These are phyloP conservation scores for Candida insectalens DNA, from an alignment of 805 yeast species.

Conservation along the genomic window DNA sequence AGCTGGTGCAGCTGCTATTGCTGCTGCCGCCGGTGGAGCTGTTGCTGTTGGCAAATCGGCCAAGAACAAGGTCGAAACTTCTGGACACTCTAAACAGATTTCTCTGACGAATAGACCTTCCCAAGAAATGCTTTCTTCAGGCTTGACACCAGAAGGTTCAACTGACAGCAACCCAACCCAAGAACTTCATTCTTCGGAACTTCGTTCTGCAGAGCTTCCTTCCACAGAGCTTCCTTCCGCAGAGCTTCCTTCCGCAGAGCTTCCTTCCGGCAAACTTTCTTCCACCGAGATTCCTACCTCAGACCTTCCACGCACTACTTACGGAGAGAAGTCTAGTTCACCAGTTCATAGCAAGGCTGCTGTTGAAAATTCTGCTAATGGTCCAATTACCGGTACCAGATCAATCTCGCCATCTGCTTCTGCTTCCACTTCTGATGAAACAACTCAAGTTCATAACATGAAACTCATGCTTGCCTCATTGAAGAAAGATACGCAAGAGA, in stretches of 20 bases:
- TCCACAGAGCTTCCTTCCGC: not conserved
- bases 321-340: too few species aligned
- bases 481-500: constrained; percentile 34
- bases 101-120: not conserved
- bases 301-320: not conserved
- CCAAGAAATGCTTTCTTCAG: too few species aligned
- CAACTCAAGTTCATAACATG: constrained; percentile 14
- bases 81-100: not conserved
- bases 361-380: too few species aligned
- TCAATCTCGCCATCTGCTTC: not conserved
- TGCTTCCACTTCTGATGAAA: constrained; percentile 8
- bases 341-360: not conserved
- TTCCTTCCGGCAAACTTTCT: not conserved
- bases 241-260: not conserved
- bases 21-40: not conserved
- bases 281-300: not conserved
- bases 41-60: not conserved
- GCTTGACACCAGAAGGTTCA: too few species aligned
- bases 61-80: not conserved
- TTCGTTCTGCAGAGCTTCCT: not conserved
- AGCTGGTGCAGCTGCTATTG: not conserved
- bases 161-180: not conserved
- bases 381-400: not conserved
- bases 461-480: constrained; percentile 22
- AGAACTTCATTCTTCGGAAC: not conserved